Evolutionary conservation across 2,329 filamentous ascomycete species (phyloP).

Genomic region (Fusarium sp.): DNA sequence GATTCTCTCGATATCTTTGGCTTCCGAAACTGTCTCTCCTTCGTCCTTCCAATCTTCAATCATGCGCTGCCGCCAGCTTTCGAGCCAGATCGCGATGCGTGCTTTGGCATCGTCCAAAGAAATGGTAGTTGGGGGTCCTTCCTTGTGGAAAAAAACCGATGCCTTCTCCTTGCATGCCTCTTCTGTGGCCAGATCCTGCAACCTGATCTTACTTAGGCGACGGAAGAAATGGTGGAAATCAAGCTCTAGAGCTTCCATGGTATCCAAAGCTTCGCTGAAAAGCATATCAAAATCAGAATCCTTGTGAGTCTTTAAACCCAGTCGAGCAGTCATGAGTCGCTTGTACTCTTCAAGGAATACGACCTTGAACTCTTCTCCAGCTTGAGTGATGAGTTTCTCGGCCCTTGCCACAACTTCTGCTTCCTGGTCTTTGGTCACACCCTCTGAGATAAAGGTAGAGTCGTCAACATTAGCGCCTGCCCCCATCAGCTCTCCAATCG

Average conservation of each 20-base stretch:
- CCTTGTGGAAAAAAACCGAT: slow-evolving; percentile 81
- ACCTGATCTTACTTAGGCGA: slow-evolving; percentile 73
- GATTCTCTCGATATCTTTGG: slow-evolving; percentile 72
- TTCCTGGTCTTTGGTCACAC: slow-evolving; percentile 73
- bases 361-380: slow-evolving; percentile 88
- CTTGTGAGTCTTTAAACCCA: slow-evolving; percentile 79
- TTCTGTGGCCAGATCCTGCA: slow-evolving; percentile 74
- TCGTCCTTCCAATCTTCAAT: slow-evolving; percentile 80
- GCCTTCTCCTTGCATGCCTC: slow-evolving; percentile 74
- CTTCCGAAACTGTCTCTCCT: slow-evolving; percentile 53
- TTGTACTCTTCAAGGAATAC: slow-evolving; percentile 93
- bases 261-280: slow-evolving; percentile 86
- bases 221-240: slow-evolving; percentile 98
- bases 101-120: slow-evolving; percentile 74
- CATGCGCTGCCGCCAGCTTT: slow-evolving; percentile 78
- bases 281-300: slow-evolving; percentile 83
- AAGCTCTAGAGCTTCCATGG: slow-evolving; percentile 82
- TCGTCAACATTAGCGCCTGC: slow-evolving; percentile 80
- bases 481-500: slow-evolving; percentile 88
- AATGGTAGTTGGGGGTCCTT: slow-evolving; percentile 71
- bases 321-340: slow-evolving; percentile 80
- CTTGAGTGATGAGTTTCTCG: slow-evolving; percentile 83
- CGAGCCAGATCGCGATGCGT: slow-evolving; percentile 82
- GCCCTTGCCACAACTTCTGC: slow-evolving; percentile 81
- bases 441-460: slow-evolving; percentile 76